Percentiles rank a stretch among this genome's conserved stretches.
Evolutionary conservation across 1,139 yeast species (phyloP).

Genomic region (Diutina catenulata): DNA sequence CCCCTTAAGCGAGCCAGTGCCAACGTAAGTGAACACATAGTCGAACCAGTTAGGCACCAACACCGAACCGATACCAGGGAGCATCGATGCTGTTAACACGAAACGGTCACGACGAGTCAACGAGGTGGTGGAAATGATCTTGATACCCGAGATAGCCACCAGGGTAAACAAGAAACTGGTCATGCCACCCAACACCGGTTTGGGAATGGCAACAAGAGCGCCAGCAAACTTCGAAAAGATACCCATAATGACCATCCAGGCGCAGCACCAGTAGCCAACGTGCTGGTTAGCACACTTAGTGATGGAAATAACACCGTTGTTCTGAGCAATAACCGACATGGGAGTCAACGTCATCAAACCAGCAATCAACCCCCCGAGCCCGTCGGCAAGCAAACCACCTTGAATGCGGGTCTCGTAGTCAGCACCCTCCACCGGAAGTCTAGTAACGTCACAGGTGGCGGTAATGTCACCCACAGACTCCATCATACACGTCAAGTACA

Average conservation of each 20-base stretch:
- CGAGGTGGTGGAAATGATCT: conserved; percentile 61
- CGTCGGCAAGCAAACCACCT: conserved; percentile 85
- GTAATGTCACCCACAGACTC: conserved; percentile 91
- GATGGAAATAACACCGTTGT: conserved; percentile 84
- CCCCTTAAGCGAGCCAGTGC: conserved; percentile 54
- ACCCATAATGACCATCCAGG: conserved; percentile 76
- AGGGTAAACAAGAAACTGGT: conserved; percentile 80
- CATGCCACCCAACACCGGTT: conserved; percentile 84
- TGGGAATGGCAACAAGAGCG: conserved; percentile 75
- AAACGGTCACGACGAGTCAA: conserved; percentile 85
- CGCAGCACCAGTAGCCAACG: conserved; percentile 86
- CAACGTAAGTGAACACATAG: conserved; percentile 63
- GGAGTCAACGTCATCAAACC: conserved; percentile 73
- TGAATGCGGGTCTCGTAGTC: conserved; percentile 75
- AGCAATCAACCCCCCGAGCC: conserved; percentile 57
- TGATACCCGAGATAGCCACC: conserved; percentile 81
- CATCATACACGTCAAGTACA: conserved; percentile 71
- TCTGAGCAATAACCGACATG: conserved; percentile 83
- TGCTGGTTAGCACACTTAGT: conserved; percentile 81
- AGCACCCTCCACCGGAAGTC: conserved; percentile 73
- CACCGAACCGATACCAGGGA: conserved; percentile 72
- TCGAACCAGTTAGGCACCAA: conserved; percentile 70
- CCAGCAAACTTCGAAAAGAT: conserved; percentile 83
- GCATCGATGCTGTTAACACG: conserved; percentile 60
- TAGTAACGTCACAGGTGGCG: conserved; percentile 83